A percentile compares a stretch with the other conserved stretches of the same genome.
These are phyloP conservation scores for Penicillium simplicissimum DNA, from an alignment of 495 filamentous ascomycete genomes.

Conservation along the genomic window DNA sequence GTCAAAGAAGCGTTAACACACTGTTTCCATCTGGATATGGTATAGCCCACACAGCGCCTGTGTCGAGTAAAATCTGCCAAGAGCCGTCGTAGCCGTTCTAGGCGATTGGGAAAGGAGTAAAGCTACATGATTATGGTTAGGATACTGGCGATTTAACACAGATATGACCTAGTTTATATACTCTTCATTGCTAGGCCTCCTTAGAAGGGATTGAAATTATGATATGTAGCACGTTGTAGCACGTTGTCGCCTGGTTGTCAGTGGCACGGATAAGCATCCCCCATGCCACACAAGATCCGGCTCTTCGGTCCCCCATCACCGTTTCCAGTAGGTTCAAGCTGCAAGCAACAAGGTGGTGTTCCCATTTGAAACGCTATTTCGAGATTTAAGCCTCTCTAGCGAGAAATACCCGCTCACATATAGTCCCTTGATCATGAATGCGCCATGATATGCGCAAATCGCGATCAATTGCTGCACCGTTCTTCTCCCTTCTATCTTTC, in stretches of 20 bases:
- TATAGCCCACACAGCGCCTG: neutral
- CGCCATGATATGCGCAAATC: neutral
- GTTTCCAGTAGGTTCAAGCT: neutral
- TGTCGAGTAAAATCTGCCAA: slow-evolving; percentile 5
- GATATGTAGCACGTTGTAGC: neutral
- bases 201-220: neutral
- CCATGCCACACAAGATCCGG: neutral
- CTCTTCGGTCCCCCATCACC: neutral
- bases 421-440: slow-evolving; percentile 7
- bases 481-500: neutral
- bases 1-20: neutral
- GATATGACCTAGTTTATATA: neutral
- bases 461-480: slow-evolving; percentile 6
- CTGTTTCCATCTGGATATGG: neutral
- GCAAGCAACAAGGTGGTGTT: slow-evolving; percentile 6
- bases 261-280: neutral
- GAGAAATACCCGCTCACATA: slow-evolving; percentile 2
- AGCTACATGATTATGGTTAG: neutral
- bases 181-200: neutral
- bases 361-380: neutral
- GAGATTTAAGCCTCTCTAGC: slow-evolving; percentile 1
- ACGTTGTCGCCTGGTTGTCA: neutral
- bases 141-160: neutral
- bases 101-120: neutral
- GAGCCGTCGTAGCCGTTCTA: neutral